Percentiles rank a stretch among this genome's conserved stretches.
Evolutionary conservation across 2,329 filamentous ascomycete genomes (phyloP).

Genomic region (Bertia moriformis): DNA sequence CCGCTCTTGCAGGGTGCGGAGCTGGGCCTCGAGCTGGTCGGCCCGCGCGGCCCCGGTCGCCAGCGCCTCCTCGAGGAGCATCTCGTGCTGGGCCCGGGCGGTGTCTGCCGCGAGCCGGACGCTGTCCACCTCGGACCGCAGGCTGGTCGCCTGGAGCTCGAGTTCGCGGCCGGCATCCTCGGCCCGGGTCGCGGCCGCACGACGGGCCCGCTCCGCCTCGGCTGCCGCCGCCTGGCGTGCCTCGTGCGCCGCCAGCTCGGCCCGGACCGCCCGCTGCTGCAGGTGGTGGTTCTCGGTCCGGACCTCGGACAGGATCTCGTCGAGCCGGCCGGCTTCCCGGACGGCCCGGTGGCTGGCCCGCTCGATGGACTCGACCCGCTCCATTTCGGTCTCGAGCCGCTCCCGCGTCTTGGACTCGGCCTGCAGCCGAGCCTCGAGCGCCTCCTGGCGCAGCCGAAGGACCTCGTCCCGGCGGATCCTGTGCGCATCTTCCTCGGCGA

Average conservation of each 20-base stretch:
- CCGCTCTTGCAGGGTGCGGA: conserved; percentile 35
- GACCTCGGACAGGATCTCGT: conserved; percentile 36
- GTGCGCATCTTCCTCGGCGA: conserved; percentile 67
- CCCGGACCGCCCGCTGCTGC: conserved; percentile 51
- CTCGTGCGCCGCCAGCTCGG: conserved; percentile 72
- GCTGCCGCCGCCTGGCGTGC: conserved; percentile 64
- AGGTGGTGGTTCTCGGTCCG: conserved; percentile 58
- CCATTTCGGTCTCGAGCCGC: conserved; percentile 51
- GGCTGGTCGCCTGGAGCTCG: conserved; percentile 61
- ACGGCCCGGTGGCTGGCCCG: conserved; percentile 50
- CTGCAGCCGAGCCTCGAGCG: conserved; percentile 63
- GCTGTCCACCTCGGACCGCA: conserved; percentile 64
- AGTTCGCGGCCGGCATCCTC: conserved; percentile 72
- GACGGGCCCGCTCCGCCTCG: conserved; percentile 69
- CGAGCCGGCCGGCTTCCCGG: conserved; percentile 45
- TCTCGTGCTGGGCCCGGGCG: conserved; percentile 65
- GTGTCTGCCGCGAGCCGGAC: conserved; percentile 69
- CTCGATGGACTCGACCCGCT: conserved; percentile 49
- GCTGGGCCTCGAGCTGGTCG: conserved; percentile 23
- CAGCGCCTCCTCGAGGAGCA: conserved; percentile 70
- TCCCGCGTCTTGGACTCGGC: conserved; percentile 59
- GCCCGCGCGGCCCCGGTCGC: conserved; percentile 46
- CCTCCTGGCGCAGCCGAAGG: conserved; percentile 64
- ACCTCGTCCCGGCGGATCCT: conserved; percentile 70
- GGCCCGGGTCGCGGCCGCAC: conserved; percentile 66